These are phyloP conservation scores for Hibiscus tridactylites DNA, from an alignment of 345 rosid genomes.

Conservation along the genomic window DNA sequence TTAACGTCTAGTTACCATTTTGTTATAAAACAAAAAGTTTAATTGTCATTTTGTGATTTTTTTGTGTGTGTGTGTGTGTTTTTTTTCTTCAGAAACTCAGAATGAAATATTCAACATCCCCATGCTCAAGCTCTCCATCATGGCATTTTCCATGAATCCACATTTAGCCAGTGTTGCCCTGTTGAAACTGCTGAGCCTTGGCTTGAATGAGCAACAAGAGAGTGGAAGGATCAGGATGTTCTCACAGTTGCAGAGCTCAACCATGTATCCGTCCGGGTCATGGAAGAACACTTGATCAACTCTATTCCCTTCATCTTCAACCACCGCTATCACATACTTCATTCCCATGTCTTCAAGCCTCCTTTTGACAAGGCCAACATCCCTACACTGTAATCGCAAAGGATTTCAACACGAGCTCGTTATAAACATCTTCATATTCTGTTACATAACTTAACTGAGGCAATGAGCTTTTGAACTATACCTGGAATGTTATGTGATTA, in stretches of 20 bases:
- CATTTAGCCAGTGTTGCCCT: constrained; percentile 16
- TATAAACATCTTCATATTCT: too few relatives aligned
- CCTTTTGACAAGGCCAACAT: constrained; percentile 39
- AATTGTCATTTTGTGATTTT: too few relatives aligned
- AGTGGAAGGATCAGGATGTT: constrained; percentile 43
- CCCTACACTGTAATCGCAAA: constrained; percentile 31
- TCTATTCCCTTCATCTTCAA: constrained; percentile 36
- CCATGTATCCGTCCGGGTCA: constrained; percentile 60
- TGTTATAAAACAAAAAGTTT: too few relatives aligned
- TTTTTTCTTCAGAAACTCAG: constrained; percentile 9
- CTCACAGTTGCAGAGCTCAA: constrained; percentile 51
- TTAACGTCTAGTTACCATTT: too few relatives aligned
- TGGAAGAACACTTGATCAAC: constrained; percentile 53
- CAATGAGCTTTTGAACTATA: constrained; percentile 5
- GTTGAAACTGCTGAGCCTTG: constrained; percentile 21
- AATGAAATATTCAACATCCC: constrained; percentile 39
- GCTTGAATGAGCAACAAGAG: constrained; percentile 31
- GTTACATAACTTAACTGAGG: too few relatives aligned
- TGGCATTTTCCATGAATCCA: too few relatives aligned
- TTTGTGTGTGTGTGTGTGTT: too few relatives aligned
- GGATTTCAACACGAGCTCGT: too few relatives aligned
- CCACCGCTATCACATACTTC: constrained; percentile 37
- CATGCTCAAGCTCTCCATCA: too few relatives aligned
- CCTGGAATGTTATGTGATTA: constrained; percentile 53
- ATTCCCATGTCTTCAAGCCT: constrained; percentile 41